phyloP scores from a whole-genome alignment of 495 filamentous ascomycete species.

The Daldinia grandis region DNA sequence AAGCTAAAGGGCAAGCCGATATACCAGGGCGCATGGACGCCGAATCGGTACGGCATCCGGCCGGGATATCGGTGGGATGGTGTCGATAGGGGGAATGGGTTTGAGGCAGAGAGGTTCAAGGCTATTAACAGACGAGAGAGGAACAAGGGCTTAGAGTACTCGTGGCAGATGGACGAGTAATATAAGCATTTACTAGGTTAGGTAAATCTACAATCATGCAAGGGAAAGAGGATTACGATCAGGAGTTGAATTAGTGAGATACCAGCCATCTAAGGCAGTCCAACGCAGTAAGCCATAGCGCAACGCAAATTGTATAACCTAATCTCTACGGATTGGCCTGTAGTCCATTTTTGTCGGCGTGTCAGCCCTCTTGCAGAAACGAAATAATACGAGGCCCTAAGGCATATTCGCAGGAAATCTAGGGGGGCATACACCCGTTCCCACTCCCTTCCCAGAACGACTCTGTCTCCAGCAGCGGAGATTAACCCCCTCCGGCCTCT shows the following conservation, averaged over 20 bases:
- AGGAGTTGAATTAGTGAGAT: slow-evolving; percentile 3
- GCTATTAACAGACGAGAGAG: slow-evolving; percentile 78
- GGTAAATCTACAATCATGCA: slow-evolving; percentile 9
- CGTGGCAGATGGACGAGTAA: slow-evolving; percentile 94
- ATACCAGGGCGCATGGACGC: slow-evolving; percentile 80
- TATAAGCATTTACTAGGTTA: neutral
- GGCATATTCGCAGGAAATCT: neutral
- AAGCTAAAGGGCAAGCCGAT: slow-evolving; percentile 70
- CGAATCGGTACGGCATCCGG: slow-evolving; percentile 93
- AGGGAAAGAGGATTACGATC: neutral
- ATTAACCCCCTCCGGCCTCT: neutral
- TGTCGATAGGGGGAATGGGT: slow-evolving; percentile 92
- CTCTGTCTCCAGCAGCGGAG: neutral
- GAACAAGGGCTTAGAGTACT: slow-evolving; percentile 81
- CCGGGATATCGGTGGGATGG: slow-evolving; percentile 97
- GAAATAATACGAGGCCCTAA: neutral
- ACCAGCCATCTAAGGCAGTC: neutral
- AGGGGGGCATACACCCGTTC: neutral
- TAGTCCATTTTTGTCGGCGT: slow-evolving; percentile 13
- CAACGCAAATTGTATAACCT: slow-evolving; percentile 22
- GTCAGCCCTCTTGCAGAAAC: slow-evolving; percentile 2
- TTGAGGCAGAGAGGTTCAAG: slow-evolving; percentile 93
- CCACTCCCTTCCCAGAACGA: slow-evolving; percentile 3
- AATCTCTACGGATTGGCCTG: slow-evolving; percentile 14
- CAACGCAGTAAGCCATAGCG: neutral